These are phyloP conservation scores for Calendula officinalis DNA, from an alignment of 129 eudicot species.

Conservation along the genomic window DNA sequence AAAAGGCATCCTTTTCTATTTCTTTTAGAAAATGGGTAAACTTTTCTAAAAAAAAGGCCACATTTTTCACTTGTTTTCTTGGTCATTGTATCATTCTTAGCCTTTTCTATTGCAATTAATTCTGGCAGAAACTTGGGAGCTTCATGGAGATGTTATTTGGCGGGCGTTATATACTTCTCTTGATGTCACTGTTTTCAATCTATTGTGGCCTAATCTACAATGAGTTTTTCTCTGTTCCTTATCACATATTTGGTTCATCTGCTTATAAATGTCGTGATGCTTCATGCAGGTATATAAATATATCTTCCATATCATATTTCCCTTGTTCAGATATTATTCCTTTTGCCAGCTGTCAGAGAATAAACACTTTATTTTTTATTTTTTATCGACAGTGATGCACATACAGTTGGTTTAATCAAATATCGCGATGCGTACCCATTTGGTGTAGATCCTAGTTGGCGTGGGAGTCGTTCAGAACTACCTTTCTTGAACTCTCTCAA, in stretches of 20 bases:
- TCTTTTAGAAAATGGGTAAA: too few species aligned
- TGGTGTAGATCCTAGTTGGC: conserved; percentile 99
- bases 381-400: conserved; percentile 60
- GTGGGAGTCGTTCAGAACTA: conserved; percentile 97
- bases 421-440: conserved; percentile 83
- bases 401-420: conserved; percentile 66
- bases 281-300: conserved; percentile 68
- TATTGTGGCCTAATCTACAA: conserved; percentile 95
- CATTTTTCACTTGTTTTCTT: not conserved
- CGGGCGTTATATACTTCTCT: conserved; percentile 89
- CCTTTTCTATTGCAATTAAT: conserved; percentile 6
- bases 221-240: conserved; percentile 97
- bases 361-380: conserved; percentile 18
- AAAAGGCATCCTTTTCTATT: not conserved
- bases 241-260: conserved; percentile 86
- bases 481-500: conserved; percentile 95
- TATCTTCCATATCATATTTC: conserved; percentile 1
- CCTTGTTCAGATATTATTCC: conserved; percentile 3
- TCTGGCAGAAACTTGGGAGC: conserved; percentile 94
- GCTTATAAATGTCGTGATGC: conserved; percentile 89
- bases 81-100: not conserved
- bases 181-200: conserved; percentile 93
- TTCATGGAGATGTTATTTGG: conserved; percentile 99
- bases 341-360: conserved; percentile 19
- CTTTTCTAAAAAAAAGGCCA: too few species aligned